Conservation (phyloP, 345 rosid genomes). For the Brassica juncea region DNA sequence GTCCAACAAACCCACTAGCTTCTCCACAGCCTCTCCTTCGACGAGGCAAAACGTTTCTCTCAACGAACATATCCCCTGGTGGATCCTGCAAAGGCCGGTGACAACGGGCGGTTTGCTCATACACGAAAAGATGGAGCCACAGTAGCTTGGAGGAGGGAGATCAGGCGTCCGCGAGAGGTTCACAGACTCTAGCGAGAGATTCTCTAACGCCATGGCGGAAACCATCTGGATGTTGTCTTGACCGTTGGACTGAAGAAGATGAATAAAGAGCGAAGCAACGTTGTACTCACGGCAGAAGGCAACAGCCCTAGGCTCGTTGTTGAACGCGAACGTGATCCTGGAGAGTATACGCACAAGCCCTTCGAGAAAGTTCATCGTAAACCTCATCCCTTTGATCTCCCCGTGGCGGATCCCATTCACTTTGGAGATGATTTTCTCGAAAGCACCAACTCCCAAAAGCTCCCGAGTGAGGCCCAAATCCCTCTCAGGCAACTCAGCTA, state of each 20-base stretch:
- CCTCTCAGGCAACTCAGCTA: slow-evolving; percentile 1
- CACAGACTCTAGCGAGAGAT: slow-evolving; percentile 71
- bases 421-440: slow-evolving; percentile 30
- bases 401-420: slow-evolving; percentile 74
- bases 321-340: not conserved
- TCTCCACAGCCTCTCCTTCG: slow-evolving; percentile 41
- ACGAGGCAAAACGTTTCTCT: slow-evolving; percentile 1
- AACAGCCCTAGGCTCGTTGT: not conserved
- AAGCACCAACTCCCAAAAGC: not conserved
- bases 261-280: slow-evolving; percentile 69
- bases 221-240: slow-evolving; percentile 81
- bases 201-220: slow-evolving; percentile 91
- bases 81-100: not conserved
- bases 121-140: slow-evolving; percentile 76
- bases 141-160: slow-evolving; percentile 57
- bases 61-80: not conserved
- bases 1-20: slow-evolving; percentile 63
- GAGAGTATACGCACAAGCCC: slow-evolving; percentile 67
- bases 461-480: not conserved
- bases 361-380: slow-evolving; percentile 72
- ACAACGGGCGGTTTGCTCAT: slow-evolving; percentile 53
- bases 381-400: slow-evolving; percentile 73
- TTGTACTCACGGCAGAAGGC: slow-evolving; percentile 12
- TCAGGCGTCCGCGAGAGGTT: slow-evolving; percentile 71
- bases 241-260: slow-evolving; percentile 76